A percentile compares a stretch with the other conserved stretches of the same genome.
Evolutionary conservation across 805 yeast species (phyloP).

Genomic region (Saturnispora zaruensis): DNA sequence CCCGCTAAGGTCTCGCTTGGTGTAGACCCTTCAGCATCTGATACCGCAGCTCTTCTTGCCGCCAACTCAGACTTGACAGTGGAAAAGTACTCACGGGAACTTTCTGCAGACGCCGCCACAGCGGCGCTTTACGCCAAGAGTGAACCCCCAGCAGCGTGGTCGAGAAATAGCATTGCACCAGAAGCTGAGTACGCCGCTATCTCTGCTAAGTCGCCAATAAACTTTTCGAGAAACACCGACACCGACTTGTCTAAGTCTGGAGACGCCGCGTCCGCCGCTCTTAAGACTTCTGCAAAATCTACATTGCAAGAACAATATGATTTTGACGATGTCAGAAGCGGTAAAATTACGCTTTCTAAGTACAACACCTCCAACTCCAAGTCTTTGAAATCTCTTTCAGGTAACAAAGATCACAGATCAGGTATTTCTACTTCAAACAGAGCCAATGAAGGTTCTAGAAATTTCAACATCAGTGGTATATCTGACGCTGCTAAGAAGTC

Average conservation of each 20-base stretch:
- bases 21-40: slow-evolving; percentile 60
- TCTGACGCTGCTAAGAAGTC: slow-evolving; percentile 28
- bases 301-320: slow-evolving; percentile 34
- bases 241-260: slow-evolving; percentile 30
- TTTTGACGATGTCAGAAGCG: slow-evolving; percentile 36
- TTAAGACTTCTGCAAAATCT: slow-evolving; percentile 28
- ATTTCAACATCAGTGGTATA: slow-evolving; percentile 25
- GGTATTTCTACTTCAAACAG: slow-evolving; percentile 23
- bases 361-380: slow-evolving; percentile 16
- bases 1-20: slow-evolving; percentile 49
- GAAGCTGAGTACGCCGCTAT: slow-evolving; percentile 41
- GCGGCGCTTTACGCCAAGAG: slow-evolving; percentile 48
- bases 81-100: slow-evolving; percentile 52
- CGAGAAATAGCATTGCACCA: slow-evolving; percentile 36
- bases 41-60: slow-evolving; percentile 71
- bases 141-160: slow-evolving; percentile 41
- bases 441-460: slow-evolving; percentile 25
- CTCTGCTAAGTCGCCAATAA: slow-evolving; percentile 27
- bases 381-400: slow-evolving; percentile 12
- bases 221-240: slow-evolving; percentile 17
- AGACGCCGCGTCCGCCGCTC: slow-evolving; percentile 34
- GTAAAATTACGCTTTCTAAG: slow-evolving; percentile 28
- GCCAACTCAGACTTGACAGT: slow-evolving; percentile 56
- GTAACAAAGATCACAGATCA: slow-evolving; percentile 19
- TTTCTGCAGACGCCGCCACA: slow-evolving; percentile 56